Percentiles rank a stretch among this genome's conserved stretches.
Evolutionary conservation across 352 stramenopile genomes (phyloP).

Genomic region (Thalassiosira ordinaria): DNA sequence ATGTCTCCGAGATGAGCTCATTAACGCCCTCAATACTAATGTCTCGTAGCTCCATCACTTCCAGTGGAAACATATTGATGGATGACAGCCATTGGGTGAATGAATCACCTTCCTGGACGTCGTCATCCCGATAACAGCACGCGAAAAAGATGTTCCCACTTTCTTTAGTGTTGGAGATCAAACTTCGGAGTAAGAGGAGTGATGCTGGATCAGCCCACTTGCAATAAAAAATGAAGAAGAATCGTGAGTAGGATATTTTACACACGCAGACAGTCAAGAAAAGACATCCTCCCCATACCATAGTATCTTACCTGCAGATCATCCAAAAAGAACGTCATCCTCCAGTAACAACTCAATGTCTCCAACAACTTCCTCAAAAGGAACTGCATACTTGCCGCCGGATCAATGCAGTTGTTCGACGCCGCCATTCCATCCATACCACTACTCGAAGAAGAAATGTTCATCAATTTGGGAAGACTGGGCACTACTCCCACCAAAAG

Average conservation of each 20-base stretch:
- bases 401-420: slow-evolving; percentile 21
- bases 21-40: slow-evolving; percentile 37
- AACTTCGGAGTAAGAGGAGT: slow-evolving; percentile 26
- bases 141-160: slow-evolving; percentile 24
- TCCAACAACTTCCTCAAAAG: slow-evolving; percentile 15
- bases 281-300: too few relatives aligned
- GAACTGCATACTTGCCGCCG: slow-evolving; percentile 20
- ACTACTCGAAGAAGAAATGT: background rate
- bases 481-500: background rate
- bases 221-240: too few relatives aligned
- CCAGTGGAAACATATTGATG: slow-evolving; percentile 25
- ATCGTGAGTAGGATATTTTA: too few relatives aligned
- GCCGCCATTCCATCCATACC: too few relatives aligned
- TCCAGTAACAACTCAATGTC: slow-evolving; percentile 2
- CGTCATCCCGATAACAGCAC: slow-evolving; percentile 47
- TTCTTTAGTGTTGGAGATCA: slow-evolving; percentile 9
- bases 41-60: slow-evolving; percentile 30
- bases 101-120: slow-evolving; percentile 4
- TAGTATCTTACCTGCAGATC: too few relatives aligned
- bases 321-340: slow-evolving; percentile 43
- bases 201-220: slow-evolving; percentile 51
- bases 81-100: slow-evolving; percentile 29
- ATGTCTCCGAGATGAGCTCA: slow-evolving; percentile 39
- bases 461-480: background rate
- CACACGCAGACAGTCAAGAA: too few relatives aligned